These are phyloP conservation scores for Euphorbia celastroides DNA, from an alignment of 441 rosid species.

Conservation along the genomic window DNA sequence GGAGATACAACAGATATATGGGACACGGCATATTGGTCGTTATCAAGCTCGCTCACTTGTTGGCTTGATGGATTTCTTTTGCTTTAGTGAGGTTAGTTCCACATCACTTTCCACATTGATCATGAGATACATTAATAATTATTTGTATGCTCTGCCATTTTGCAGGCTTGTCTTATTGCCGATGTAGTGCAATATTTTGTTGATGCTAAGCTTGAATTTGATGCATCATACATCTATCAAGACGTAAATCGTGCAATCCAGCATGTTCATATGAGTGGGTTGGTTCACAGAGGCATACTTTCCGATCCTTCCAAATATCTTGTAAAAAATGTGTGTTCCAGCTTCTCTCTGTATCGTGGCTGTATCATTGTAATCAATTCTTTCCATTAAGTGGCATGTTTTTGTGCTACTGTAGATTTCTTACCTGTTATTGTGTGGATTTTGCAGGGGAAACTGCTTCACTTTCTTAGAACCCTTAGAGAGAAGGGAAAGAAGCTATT, in stretches of 20 bases:
- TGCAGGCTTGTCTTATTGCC: conserved; percentile 91
- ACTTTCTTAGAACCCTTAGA: conserved; percentile 65
- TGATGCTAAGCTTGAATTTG: conserved; percentile 92
- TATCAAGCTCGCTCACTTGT: conserved; percentile 82
- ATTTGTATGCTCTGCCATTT: conserved; percentile 13
- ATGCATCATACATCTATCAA: conserved; percentile 82
- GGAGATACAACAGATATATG: conserved; percentile 67
- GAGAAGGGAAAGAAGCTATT: conserved; percentile 96
- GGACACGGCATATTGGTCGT: conserved; percentile 90
- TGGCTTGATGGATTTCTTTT: conserved; percentile 98
- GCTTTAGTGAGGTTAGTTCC: conserved; percentile 86
- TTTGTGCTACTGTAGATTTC: conserved; percentile 2
- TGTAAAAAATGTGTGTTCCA: conserved; percentile 65
- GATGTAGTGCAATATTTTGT: conserved; percentile 90
- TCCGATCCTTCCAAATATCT: conserved; percentile 75
- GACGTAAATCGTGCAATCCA: conserved; percentile 92
- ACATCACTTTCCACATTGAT: conserved; percentile 1
- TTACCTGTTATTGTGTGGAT: conserved; percentile 18
- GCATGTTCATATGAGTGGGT: conserved; percentile 93
- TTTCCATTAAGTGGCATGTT: not conserved
- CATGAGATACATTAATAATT: not conserved
- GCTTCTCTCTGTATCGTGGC: not conserved
- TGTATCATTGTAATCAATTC: not conserved
- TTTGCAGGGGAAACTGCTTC: conserved; percentile 58
- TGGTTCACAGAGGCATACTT: conserved; percentile 89